Percentiles rank a stretch among this genome's conserved stretches.
Evolutionary conservation across 768 basidiomycete genomes (phyloP).

Genomic region (Panaeolus cyanescens): DNA sequence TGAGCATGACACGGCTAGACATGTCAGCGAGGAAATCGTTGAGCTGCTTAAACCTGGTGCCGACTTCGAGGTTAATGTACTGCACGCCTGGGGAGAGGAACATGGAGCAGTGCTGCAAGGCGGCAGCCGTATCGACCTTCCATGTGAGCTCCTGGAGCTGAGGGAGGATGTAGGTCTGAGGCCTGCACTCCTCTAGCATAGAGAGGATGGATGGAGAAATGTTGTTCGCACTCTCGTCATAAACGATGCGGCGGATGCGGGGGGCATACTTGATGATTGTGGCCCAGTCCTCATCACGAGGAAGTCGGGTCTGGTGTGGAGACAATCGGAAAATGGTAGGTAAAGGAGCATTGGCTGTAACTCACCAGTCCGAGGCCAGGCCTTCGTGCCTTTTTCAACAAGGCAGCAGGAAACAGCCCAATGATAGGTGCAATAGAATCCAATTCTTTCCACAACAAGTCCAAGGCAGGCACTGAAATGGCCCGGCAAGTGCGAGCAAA

Average conservation of each 20-base stretch:
- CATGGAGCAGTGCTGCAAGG: constrained; percentile 61
- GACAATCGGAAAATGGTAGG: constrained; percentile 1
- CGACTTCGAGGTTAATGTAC: constrained; percentile 63
- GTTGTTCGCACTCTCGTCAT: constrained; percentile 67
- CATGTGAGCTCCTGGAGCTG: constrained; percentile 69
- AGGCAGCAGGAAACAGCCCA: constrained; percentile 65
- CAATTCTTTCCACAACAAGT: constrained; percentile 76
- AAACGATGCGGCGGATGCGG: constrained; percentile 67
- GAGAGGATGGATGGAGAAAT: constrained; percentile 68
- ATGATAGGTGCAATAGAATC: constrained; percentile 75
- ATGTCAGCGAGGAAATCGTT: constrained; percentile 64
- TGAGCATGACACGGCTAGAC: constrained; percentile 62
- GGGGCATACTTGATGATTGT: constrained; percentile 65
- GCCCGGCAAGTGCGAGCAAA: constrained; percentile 75
- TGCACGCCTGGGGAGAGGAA: constrained; percentile 71
- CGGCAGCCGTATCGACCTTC: constrained; percentile 68
- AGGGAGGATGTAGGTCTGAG: constrained; percentile 66
- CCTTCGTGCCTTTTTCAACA: constrained; percentile 70
- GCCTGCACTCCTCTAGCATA: constrained; percentile 64
- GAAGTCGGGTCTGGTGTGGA: constrained; percentile 50
- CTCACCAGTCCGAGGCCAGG: constrained; percentile 80
- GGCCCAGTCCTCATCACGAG: constrained; percentile 72
- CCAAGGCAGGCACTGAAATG: constrained; percentile 71
- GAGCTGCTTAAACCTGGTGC: constrained; percentile 56
- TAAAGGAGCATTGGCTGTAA: constrained; percentile 1